A percentile compares a stretch with the other conserved stretches of the same genome.
Conservation (phyloP, 805 yeast species). For the Kodamaea leandrae region DNA sequence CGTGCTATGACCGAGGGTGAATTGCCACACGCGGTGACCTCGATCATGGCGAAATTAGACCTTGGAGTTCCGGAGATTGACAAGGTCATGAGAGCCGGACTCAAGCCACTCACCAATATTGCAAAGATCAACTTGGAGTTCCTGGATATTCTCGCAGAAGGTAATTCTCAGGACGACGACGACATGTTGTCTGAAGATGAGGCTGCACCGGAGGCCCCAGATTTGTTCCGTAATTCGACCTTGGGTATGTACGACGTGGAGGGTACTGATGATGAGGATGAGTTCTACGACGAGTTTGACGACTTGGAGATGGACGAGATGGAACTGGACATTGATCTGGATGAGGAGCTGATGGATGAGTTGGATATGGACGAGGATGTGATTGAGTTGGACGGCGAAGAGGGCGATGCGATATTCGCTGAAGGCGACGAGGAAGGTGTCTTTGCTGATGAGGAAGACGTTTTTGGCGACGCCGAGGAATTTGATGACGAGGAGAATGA, state of each 20-base stretch:
- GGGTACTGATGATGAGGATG: constrained; percentile 52
- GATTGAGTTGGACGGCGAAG: constrained; percentile 9
- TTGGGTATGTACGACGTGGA: constrained; percentile 92
- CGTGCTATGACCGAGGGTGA: constrained; percentile 67
- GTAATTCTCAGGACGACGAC: constrained; percentile 46
- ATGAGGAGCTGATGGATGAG: constrained; percentile 16
- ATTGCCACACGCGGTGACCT: constrained; percentile 55
- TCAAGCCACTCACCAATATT: constrained; percentile 56
- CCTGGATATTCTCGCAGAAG: constrained; percentile 54
- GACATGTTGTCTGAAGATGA: constrained; percentile 45
- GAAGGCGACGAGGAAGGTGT: constrained; percentile 15
- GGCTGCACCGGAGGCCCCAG: constrained; percentile 73
- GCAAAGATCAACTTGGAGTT: constrained; percentile 56
- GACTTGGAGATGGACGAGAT: constrained; percentile 32
- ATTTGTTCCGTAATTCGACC: constrained; percentile 82
- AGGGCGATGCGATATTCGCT: constrained; percentile 24
- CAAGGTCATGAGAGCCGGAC: constrained; percentile 53
- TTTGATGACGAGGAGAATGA: constrained; percentile 15
- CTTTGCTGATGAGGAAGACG: no score
- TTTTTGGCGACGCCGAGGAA: no score
- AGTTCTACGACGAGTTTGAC: constrained; percentile 8
- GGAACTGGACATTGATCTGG: constrained; percentile 28
- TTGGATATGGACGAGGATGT: constrained; percentile 24
- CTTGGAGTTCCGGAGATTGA: constrained; percentile 68
- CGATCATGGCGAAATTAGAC: constrained; percentile 64